A percentile compares a stretch with the other conserved stretches of the same genome.
phyloP scores from a whole-genome alignment of 2,329 filamentous ascomycete genomes.

The Neospermospora avenae region DNA sequence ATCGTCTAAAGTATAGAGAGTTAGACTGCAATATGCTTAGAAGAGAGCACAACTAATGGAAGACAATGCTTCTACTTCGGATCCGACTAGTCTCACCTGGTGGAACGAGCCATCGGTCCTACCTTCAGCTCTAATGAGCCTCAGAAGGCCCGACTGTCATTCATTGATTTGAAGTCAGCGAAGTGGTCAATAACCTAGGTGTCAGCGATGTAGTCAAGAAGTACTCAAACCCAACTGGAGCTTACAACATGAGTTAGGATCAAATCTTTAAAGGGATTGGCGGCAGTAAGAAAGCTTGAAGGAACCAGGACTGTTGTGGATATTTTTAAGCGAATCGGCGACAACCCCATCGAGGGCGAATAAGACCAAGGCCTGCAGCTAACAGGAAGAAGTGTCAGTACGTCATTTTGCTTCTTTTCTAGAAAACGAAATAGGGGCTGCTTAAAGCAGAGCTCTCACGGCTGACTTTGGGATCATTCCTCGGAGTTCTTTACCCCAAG shows the following conservation, averaged over 20 bases:
- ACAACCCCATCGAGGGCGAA: not conserved
- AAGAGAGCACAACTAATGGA: slow-evolving; percentile 3
- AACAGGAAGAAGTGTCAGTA: too few relatives aligned
- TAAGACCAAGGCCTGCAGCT: too few relatives aligned
- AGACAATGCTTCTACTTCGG: not conserved
- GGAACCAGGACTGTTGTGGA: not conserved
- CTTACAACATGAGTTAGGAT: not conserved
- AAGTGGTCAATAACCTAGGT: not conserved
- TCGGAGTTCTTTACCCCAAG: too few relatives aligned
- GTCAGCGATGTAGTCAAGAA: not conserved
- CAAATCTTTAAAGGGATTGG: not conserved
- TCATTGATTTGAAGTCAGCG: not conserved
- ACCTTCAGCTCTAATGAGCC: not conserved
- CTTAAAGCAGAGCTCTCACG: too few relatives aligned
- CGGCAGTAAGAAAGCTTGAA: not conserved
- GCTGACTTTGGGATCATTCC: too few relatives aligned
- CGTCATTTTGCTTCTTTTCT: too few relatives aligned
- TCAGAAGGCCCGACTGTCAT: not conserved
- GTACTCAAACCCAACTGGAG: not conserved
- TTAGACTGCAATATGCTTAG: slow-evolving; percentile 9
- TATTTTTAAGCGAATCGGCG: not conserved
- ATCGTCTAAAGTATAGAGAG: not conserved
- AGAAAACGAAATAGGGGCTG: too few relatives aligned
- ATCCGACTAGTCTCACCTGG: not conserved
- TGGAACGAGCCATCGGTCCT: not conserved